A percentile compares a stretch with the other conserved stretches of the same genome.
Evolutionary conservation across 345 rosid species (phyloP).

Genomic region (Eucalyptus urophylla): DNA sequence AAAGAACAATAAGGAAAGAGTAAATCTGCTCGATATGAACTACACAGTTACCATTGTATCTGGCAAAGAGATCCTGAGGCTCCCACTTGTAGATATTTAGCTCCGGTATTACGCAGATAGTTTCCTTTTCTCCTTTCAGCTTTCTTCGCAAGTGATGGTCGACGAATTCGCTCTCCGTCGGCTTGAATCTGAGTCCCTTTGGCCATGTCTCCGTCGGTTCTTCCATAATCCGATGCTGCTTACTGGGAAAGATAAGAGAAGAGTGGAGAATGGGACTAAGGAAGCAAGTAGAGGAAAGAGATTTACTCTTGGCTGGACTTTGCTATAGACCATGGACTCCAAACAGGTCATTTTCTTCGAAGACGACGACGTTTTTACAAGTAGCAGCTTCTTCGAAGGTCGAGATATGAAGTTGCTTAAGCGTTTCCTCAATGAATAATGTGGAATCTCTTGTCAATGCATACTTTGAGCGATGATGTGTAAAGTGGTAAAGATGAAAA

Average conservation of each 20-base stretch:
- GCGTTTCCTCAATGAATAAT: not conserved
- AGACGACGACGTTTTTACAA: not conserved
- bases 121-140: not conserved
- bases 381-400: not conserved
- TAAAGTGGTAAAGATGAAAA: not conserved
- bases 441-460: not conserved
- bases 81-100: not conserved
- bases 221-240: not conserved
- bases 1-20: not conserved
- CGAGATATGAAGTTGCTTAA: not conserved
- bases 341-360: not conserved
- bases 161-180: not conserved
- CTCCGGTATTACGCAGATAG: not conserved
- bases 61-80: not conserved
- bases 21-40: not conserved
- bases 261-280: not conserved
- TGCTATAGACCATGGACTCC: not conserved
- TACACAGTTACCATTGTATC: not conserved
- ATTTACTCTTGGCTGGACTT: not conserved
- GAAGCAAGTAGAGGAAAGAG: not conserved
- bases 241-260: not conserved
- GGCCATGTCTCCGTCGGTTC: not conserved
- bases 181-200: not conserved
- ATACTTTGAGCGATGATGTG: not conserved
- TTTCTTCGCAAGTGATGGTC: not conserved